Conservation (phyloP, 2,329 filamentous ascomycete species). For the Fusarium verticillioides region DNA sequence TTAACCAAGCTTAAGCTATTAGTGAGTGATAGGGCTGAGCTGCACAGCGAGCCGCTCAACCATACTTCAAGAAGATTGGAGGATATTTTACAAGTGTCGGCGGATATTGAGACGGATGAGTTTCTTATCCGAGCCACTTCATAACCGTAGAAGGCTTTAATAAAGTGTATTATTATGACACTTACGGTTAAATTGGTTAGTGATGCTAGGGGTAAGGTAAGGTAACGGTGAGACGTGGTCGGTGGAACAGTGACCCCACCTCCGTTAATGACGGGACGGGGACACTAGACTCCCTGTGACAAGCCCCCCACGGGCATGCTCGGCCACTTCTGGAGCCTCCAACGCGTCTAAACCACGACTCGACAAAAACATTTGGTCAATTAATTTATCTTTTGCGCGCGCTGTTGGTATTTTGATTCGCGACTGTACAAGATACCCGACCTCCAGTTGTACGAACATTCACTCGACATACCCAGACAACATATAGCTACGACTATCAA, state of each 20-base stretch:
- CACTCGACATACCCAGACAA: not conserved
- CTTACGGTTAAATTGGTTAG: not conserved
- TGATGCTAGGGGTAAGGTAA: not conserved
- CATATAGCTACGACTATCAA: conserved; percentile 3
- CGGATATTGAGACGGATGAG: not conserved
- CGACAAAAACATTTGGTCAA: conserved; percentile 39
- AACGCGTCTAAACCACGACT: conserved; percentile 30
- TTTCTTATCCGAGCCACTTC: not conserved
- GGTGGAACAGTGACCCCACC: conserved; percentile 11
- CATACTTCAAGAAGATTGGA: not conserved
- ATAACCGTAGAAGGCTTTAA: not conserved
- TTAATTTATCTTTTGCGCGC: conserved; percentile 27
- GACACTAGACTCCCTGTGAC: conserved; percentile 2
- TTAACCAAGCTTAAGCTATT: not conserved
- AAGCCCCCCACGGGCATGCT: conserved; percentile 8
- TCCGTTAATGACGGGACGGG: conserved; percentile 17
- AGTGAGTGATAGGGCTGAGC: not conserved
- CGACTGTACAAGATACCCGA: conserved; percentile 18
- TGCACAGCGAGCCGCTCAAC: not conserved
- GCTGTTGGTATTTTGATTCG: conserved; percentile 28
- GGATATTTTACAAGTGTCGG: not conserved
- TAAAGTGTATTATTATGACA: not conserved
- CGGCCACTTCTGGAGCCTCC: conserved; percentile 9
- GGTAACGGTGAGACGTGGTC: not conserved
- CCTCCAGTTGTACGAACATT: not conserved